A percentile compares a stretch with the other conserved stretches of the same genome.
Evolutionary conservation across 192 early-diverging fungal species (phyloP).

Genomic region (Thoreauomyces humboldtii): DNA sequence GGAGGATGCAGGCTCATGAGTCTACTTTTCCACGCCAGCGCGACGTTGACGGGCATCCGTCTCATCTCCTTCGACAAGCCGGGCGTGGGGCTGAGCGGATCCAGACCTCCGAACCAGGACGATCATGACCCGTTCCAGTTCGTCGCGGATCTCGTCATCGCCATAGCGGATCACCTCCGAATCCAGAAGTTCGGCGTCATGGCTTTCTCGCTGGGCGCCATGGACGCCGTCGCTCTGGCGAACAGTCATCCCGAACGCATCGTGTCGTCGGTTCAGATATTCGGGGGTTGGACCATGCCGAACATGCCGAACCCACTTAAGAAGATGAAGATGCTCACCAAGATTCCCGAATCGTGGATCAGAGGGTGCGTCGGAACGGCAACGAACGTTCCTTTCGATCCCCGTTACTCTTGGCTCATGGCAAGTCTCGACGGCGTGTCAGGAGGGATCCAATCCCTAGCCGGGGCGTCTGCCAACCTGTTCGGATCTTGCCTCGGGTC

Average conservation of each 20-base stretch:
- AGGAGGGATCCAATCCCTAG: neutral
- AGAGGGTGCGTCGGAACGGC: neutral
- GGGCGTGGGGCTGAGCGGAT: neutral
- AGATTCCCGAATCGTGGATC: neutral
- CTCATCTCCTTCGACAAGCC: neutral
- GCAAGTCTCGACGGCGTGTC: neutral
- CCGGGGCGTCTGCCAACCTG: no score
- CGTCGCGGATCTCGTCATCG: no score
- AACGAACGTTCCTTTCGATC: neutral
- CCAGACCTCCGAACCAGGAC: no score
- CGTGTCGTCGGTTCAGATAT: neutral
- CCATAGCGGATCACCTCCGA: neutral
- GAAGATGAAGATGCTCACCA: neutral
- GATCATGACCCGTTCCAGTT: no score
- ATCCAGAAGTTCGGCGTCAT: neutral
- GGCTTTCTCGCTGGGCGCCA: neutral
- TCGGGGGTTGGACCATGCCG: neutral
- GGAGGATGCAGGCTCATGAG: neutral
- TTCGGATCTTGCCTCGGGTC: no score
- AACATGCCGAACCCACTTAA: neutral
- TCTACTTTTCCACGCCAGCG: neutral
- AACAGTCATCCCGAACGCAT: neutral
- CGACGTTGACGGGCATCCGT: neutral
- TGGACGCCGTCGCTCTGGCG: neutral
- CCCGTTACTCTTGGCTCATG: neutral